phyloP scores from a whole-genome alignment of 2,329 filamentous ascomycete species.

The Metarhizium anisopliae region DNA sequence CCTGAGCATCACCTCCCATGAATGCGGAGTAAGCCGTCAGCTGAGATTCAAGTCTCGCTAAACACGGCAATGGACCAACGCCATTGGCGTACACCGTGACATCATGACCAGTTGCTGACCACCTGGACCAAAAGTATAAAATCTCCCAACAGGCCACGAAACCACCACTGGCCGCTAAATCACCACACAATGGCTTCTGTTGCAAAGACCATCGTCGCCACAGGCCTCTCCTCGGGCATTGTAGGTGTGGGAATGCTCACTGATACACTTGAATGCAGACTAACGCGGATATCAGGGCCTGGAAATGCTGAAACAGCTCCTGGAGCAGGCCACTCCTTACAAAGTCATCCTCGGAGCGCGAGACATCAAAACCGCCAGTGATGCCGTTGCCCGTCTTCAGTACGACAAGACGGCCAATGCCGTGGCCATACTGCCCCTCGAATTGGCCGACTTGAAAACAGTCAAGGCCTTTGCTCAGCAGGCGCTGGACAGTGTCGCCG shows the following conservation, averaged over 20 bases:
- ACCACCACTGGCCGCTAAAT: not conserved
- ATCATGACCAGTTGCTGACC: not conserved
- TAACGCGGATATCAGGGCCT: slow-evolving; percentile 31
- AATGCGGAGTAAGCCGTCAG: too few relatives aligned
- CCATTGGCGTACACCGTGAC: not conserved
- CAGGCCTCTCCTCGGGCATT: slow-evolving; percentile 39
- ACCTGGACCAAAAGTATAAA: too few relatives aligned
- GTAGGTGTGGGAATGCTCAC: slow-evolving; percentile 20
- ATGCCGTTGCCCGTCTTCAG: slow-evolving; percentile 31
- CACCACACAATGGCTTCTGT: slow-evolving; percentile 23
- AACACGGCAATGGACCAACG: too few relatives aligned
- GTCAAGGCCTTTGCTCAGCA: slow-evolving; percentile 39
- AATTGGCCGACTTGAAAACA: slow-evolving; percentile 33
- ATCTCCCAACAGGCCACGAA: not conserved
- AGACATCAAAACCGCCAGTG: slow-evolving; percentile 30
- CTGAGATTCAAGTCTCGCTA: too few relatives aligned
- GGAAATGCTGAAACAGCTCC: slow-evolving; percentile 42
- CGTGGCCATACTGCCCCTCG: slow-evolving; percentile 37
- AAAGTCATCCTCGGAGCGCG: slow-evolving; percentile 40
- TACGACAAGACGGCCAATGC: slow-evolving; percentile 31
- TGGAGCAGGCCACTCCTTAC: slow-evolving; percentile 35
- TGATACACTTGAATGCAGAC: too few relatives aligned
- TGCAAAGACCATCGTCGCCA: slow-evolving; percentile 42
- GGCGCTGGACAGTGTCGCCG: slow-evolving; percentile 31
- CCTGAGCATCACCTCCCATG: too few relatives aligned